Conservation (phyloP, 352 stramenopile species). For the Globisporangium abappressorium region DNA sequence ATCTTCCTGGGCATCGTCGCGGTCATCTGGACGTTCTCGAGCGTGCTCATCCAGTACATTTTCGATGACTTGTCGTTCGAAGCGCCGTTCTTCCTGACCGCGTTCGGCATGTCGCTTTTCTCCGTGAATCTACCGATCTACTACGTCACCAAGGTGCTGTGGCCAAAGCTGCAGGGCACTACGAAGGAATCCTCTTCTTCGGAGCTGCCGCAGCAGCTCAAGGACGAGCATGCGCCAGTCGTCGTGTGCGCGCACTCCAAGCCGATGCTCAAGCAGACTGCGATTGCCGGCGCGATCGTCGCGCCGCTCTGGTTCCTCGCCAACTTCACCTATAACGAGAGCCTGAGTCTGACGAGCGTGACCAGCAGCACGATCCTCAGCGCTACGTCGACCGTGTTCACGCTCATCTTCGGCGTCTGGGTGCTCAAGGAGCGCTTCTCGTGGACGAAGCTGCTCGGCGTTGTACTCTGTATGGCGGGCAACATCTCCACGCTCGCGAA, state of each 20-base stretch:
- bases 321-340: conserved; percentile 94
- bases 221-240: conserved; percentile 23
- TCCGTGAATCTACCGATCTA: conserved; percentile 72
- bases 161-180: conserved; percentile 18
- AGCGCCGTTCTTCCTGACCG: conserved; percentile 83
- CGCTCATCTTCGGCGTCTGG: conserved; percentile 87
- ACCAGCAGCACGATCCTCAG: conserved; percentile 94
- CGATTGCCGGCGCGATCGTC: conserved; percentile 61
- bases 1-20: conserved; percentile 64
- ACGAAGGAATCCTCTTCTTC: conserved; percentile 5
- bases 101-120: conserved; percentile 77
- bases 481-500: conserved; percentile 86
- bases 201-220: conserved; percentile 29
- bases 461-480: conserved; percentile 84
- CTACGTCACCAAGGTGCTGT: conserved; percentile 48
- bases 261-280: conserved; percentile 19
- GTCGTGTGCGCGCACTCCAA: conserved; percentile 8
- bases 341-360: conserved; percentile 90
- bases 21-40: conserved; percentile 78
- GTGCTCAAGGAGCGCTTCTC: conserved; percentile 80
- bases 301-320: conserved; percentile 93
- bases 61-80: conserved; percentile 82
- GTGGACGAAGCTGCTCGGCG: conserved; percentile 77
- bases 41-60: conserved; percentile 85
- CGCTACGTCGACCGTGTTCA: conserved; percentile 93